A percentile compares a stretch with the other conserved stretches of the same genome.
Evolutionary conservation across 345 rosid genomes (phyloP).

Genomic region (Euclidium syriacum): DNA sequence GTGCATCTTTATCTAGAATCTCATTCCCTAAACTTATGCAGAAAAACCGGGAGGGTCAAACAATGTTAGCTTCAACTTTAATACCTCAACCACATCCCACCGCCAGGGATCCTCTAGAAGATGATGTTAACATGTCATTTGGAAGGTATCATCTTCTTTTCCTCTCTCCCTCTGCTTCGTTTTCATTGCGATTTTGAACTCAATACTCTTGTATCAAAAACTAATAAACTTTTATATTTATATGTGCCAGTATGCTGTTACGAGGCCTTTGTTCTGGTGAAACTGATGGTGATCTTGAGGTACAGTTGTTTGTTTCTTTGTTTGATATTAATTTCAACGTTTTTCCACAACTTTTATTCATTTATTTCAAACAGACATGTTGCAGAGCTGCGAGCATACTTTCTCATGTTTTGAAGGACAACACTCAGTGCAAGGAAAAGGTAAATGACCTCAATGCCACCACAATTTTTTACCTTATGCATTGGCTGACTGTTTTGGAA

Average conservation of each 20-base stretch:
- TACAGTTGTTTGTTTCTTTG: conserved; percentile 26
- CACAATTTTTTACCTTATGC: background rate
- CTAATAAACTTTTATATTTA: conserved; percentile 1
- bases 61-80: conserved; percentile 89
- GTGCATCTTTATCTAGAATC: conserved; percentile 18
- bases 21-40: conserved; percentile 27
- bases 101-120: conserved; percentile 61
- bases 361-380: conserved; percentile 57
- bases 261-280: conserved; percentile 83
- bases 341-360: background rate
- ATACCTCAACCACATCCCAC: conserved; percentile 72
- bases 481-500: conserved; percentile 3
- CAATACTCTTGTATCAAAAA: background rate
- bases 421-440: conserved; percentile 80
- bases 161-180: background rate
- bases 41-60: conserved; percentile 83
- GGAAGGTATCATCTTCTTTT: conserved; percentile 63
- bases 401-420: conserved; percentile 79
- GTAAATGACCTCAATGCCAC: conserved; percentile 34
- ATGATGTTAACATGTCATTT: conserved; percentile 92
- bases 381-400: conserved; percentile 96
- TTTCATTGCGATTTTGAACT: conserved; percentile 1
- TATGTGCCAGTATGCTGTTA: conserved; percentile 73
- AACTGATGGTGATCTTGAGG: conserved; percentile 94
- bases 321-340: background rate